Conservation (phyloP, 2,329 filamentous ascomycete species). For the Arthrinium phaeospermum region DNA sequence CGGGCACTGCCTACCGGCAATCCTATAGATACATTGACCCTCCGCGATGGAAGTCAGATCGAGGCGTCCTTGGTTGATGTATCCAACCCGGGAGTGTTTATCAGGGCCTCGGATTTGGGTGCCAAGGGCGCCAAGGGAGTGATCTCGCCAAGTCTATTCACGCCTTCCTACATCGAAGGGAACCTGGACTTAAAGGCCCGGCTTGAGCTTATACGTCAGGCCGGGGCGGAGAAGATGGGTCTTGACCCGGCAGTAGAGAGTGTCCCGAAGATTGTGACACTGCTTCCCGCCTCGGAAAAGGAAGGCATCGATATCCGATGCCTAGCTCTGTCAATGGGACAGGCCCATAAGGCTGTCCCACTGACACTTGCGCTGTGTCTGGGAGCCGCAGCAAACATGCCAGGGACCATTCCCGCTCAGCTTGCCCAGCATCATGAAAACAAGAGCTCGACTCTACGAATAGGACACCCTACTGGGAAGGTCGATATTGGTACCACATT, state of each 20-base stretch:
- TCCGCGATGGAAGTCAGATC: constrained; percentile 36
- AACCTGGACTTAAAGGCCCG: constrained; percentile 36
- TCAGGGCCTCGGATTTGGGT: constrained; percentile 39
- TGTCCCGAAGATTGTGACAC: constrained; percentile 52
- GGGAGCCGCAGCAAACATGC: constrained; percentile 45
- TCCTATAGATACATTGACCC: constrained; percentile 38
- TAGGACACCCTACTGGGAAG: constrained; percentile 54
- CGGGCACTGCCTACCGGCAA: constrained; percentile 45
- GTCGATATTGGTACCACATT: constrained; percentile 53
- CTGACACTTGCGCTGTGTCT: constrained; percentile 48
- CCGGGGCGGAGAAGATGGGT: constrained; percentile 46
- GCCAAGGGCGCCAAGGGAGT: neutral
- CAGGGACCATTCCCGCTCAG: constrained; percentile 48
- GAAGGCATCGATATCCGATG: constrained; percentile 47
- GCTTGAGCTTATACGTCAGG: constrained; percentile 45
- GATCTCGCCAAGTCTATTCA: constrained; percentile 30
- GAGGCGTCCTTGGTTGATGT: constrained; percentile 47
- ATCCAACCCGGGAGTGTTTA: constrained; percentile 49
- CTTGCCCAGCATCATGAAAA: constrained; percentile 33
- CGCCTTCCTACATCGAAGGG: constrained; percentile 39
- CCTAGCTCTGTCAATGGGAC: constrained; percentile 52
- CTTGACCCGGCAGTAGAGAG: constrained; percentile 43
- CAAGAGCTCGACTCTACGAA: constrained; percentile 39
- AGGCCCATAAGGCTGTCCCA: constrained; percentile 50
- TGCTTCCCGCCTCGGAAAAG: constrained; percentile 41